phyloP scores from a whole-genome alignment of 768 basidiomycete genomes.

The Fistulinella prunicolor region DNA sequence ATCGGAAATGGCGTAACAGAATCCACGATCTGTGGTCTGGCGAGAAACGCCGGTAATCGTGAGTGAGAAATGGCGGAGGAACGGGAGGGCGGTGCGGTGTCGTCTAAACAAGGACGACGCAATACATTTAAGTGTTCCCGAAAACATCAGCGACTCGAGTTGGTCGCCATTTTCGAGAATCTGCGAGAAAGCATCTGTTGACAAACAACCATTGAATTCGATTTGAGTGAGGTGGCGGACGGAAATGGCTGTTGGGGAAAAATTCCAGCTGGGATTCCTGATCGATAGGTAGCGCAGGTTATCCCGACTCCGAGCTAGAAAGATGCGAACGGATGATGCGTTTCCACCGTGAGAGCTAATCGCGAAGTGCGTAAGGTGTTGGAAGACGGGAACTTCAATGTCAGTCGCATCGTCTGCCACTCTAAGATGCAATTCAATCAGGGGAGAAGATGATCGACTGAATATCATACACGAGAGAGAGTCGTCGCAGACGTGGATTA shows the following conservation, averaged over 20 bases:
- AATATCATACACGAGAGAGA: slow-evolving; percentile 51
- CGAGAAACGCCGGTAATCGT: slow-evolving; percentile 42
- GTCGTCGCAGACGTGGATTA: slow-evolving; percentile 51
- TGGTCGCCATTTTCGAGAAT: slow-evolving; percentile 61
- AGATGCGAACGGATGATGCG: slow-evolving; percentile 38
- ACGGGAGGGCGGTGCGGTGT: slow-evolving; percentile 45
- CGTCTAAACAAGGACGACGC: slow-evolving; percentile 45
- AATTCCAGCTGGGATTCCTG: slow-evolving; percentile 54
- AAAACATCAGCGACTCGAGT: slow-evolving; percentile 57
- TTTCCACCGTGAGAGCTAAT: slow-evolving; percentile 47
- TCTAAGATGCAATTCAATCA: slow-evolving; percentile 13
- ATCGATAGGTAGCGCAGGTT: slow-evolving; percentile 54
- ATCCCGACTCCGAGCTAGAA: slow-evolving; percentile 51
- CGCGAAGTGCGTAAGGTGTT: slow-evolving; percentile 57
- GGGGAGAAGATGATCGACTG: neutral
- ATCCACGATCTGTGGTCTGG: slow-evolving; percentile 52
- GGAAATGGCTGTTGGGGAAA: slow-evolving; percentile 51
- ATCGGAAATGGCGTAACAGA: slow-evolving; percentile 67
- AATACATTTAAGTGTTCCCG: slow-evolving; percentile 51
- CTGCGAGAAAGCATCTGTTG: slow-evolving; percentile 51
- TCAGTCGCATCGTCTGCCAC: slow-evolving; percentile 42
- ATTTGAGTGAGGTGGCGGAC: slow-evolving; percentile 64
- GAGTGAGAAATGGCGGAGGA: slow-evolving; percentile 65
- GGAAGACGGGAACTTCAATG: slow-evolving; percentile 47
- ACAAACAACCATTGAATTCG: slow-evolving; percentile 58